Base-by-base conservation (phyloP, 2,329 filamentous ascomycete genomes). In the Coniochaeta sp. region DNA sequence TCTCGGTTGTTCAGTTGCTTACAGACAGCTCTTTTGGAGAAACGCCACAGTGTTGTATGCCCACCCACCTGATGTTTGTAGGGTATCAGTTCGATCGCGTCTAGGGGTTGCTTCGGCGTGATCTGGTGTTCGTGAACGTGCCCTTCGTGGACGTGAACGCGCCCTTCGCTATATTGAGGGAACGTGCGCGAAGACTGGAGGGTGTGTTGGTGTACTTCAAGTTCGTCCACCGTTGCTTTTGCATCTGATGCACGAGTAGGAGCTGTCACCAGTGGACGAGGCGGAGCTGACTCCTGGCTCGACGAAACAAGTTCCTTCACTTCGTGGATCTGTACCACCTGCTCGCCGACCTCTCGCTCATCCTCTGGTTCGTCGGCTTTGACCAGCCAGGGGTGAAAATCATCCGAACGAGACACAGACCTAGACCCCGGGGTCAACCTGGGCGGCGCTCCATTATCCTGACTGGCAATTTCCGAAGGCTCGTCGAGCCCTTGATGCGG, bases 1-100 rank as follows among this genome's bases (percentile, higher is more conserved):
- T 99, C 95, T 69, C 93, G 85, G 72, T 96, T 99, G 74, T 96
- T 99, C 70, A 99, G 83, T 75, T 97, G 92, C 75, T 99, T 99
- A 81, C 95, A 99, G 12, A 99, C 93, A 60, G 95, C 95, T 68
- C 93, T 86, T 65, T 91, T 88, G 19, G 95, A 98, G 71, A 99
- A 98, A 47, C 93, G 89, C 83, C 96, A 99, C 38, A 99, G 84
- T 0, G 93, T 97, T 7, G 92, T 97, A 73, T 99, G 95, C 0
- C 95, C 95, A 61, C 95, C 95, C 59, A 99, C 95, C 75, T 99
- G 95, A 75, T 99, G 95, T 65, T 91, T 91, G 75, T 97, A 99
- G 1, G 95, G 95, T 69, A 97, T 96, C 62, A 99, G 81, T 73
- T 98, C 93, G 66, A 99, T 96, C 32, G 93, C 93, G 64, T 93